Evolutionary conservation across 2,329 filamentous ascomycete genomes (phyloP).

Genomic region (Chrysoporthe puriensis): DNA sequence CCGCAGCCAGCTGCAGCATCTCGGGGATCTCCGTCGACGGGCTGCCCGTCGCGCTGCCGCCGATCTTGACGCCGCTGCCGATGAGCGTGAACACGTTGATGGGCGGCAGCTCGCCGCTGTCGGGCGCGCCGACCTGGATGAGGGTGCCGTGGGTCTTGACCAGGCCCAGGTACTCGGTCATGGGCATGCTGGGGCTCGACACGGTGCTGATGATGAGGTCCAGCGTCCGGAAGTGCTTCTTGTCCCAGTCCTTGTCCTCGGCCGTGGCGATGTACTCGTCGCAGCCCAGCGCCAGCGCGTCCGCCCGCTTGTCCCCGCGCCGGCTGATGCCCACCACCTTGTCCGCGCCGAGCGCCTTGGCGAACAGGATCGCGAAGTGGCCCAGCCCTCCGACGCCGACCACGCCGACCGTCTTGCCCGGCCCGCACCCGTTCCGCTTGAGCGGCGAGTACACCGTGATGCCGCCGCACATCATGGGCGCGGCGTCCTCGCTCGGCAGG

Average conservation of each 20-base stretch:
- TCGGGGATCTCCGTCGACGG: slow-evolving; percentile 57
- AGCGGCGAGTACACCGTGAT: slow-evolving; percentile 68
- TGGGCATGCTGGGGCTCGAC: slow-evolving; percentile 56
- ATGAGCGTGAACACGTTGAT: slow-evolving; percentile 63
- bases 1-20: slow-evolving; percentile 61
- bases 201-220: slow-evolving; percentile 64
- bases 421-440: slow-evolving; percentile 63
- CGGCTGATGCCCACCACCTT: slow-evolving; percentile 62
- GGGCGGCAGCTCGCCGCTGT: slow-evolving; percentile 47
- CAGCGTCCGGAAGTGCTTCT: slow-evolving; percentile 51
- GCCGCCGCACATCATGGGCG: slow-evolving; percentile 72
- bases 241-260: slow-evolving; percentile 57
- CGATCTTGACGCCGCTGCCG: slow-evolving; percentile 53
- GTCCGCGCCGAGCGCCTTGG: slow-evolving; percentile 67
- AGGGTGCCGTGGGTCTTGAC: slow-evolving; percentile 64
- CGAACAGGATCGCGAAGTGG: slow-evolving; percentile 69
- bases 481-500: slow-evolving; percentile 43
- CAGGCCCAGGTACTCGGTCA: slow-evolving; percentile 62
- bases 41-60: slow-evolving; percentile 48
- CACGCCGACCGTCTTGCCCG: slow-evolving; percentile 68
- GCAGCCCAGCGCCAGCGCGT: slow-evolving; percentile 60
- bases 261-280: slow-evolving; percentile 47
- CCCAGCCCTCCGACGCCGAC: slow-evolving; percentile 70
- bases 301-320: slow-evolving; percentile 52
- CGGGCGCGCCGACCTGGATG: slow-evolving; percentile 67